Percentiles rank a stretch among this genome's conserved stretches.
Evolutionary conservation across 176 grass and related monocot genomes (phyloP).

Genomic region (Oryza glumipatula): DNA sequence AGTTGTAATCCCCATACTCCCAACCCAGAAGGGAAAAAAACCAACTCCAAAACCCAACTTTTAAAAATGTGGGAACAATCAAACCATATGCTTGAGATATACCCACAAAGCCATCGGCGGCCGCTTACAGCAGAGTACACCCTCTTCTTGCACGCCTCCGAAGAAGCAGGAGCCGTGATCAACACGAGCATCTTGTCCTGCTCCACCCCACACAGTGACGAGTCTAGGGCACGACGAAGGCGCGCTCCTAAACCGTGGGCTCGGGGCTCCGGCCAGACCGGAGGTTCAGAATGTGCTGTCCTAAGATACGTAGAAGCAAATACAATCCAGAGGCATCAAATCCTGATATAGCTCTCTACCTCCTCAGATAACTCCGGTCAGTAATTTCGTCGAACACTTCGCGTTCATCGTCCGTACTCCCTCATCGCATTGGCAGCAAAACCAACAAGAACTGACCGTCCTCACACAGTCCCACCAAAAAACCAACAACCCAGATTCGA

Average conservation of each 20-base stretch:
- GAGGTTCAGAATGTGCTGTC: too few species aligned
- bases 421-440: background rate
- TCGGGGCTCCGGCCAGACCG: too few species aligned
- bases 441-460: background rate
- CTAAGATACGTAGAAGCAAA: background rate
- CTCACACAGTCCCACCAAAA: background rate
- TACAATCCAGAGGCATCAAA: background rate
- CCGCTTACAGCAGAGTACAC: background rate
- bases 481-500: slow-evolving; percentile 24
- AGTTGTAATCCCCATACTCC: background rate
- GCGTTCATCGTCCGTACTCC: background rate
- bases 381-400: slow-evolving; percentile 7
- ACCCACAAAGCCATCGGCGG: background rate
- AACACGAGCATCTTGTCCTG: too few species aligned
- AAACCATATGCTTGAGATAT: background rate
- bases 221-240: too few species aligned
- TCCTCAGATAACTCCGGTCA: background rate
- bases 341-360: background rate
- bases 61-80: background rate
- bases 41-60: background rate
- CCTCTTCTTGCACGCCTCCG: too few species aligned
- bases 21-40: background rate
- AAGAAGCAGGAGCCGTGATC: too few species aligned
- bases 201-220: too few species aligned
- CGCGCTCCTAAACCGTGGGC: too few species aligned